Evolutionary conservation across 1,284 basidiomycete genomes (phyloP).

Genomic region (Sanghuangporus weigelae): DNA sequence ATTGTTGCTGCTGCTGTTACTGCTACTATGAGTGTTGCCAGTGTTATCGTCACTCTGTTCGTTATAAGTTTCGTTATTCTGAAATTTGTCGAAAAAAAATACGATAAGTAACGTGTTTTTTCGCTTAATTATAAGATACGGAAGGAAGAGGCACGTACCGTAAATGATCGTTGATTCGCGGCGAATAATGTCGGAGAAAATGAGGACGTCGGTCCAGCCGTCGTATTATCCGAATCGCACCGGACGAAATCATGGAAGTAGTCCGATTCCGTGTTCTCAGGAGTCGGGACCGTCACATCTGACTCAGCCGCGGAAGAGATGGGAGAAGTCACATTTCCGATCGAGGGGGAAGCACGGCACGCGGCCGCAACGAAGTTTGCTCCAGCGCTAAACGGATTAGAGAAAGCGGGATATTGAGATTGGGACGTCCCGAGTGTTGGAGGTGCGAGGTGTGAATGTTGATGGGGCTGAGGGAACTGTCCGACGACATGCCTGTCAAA

Average conservation of each 20-base stretch:
- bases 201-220: background rate
- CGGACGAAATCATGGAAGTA: background rate
- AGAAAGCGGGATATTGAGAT: background rate
- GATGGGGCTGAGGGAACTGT: background rate
- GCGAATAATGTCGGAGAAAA: background rate
- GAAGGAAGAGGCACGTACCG: background rate
- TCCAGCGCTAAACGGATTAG: background rate
- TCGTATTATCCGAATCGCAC: background rate
- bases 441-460: background rate
- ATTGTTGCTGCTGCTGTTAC: background rate
- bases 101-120: background rate
- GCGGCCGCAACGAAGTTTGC: background rate
- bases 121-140: background rate
- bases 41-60: background rate
- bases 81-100: background rate
- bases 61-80: background rate
- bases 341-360: slow-evolving; percentile 4
- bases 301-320: background rate
- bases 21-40: background rate
- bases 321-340: background rate
- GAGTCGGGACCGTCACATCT: background rate
- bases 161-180: background rate
- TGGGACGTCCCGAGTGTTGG: background rate
- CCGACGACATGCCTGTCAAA: background rate
- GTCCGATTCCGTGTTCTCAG: background rate